phyloP scores from a whole-genome alignment of 148 eudicot species.

The Cornus suecica region DNA sequence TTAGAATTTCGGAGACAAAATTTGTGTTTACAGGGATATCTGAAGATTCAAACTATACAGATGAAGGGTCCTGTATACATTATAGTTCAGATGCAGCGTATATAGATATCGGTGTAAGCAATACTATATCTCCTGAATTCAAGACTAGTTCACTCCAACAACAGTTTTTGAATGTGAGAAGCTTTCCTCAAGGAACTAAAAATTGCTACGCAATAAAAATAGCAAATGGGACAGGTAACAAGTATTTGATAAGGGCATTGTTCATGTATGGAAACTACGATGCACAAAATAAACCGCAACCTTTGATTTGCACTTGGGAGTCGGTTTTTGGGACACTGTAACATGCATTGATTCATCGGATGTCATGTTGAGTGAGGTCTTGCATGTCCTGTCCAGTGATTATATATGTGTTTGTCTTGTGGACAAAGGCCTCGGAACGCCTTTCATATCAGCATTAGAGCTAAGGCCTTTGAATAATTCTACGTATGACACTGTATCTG shows the following conservation, averaged over 20 bases:
- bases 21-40: too few species aligned
- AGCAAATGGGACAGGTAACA: slow-evolving; percentile 16
- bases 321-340: slow-evolving; percentile 30
- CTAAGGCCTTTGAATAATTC: slow-evolving; percentile 20
- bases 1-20: too few species aligned
- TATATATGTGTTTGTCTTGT: slow-evolving; percentile 31
- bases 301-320: slow-evolving; percentile 34
- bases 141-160: neutral
- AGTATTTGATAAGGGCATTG: slow-evolving; percentile 29
- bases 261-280: slow-evolving; percentile 48
- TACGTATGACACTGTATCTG: slow-evolving; percentile 17
- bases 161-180: slow-evolving; percentile 19
- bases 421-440: slow-evolving; percentile 26
- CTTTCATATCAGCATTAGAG: slow-evolving; percentile 38
- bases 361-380: slow-evolving; percentile 18
- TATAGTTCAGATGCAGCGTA: slow-evolving; percentile 26
- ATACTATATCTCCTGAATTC: slow-evolving; percentile 14
- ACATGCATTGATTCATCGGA: neutral
- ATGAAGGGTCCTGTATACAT: slow-evolving; percentile 12
- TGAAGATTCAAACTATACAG: slow-evolving; percentile 15
- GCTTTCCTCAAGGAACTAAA: slow-evolving; percentile 35
- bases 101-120: slow-evolving; percentile 11
- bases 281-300: neutral
- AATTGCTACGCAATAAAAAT: slow-evolving; percentile 34
- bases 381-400: slow-evolving; percentile 22